Percentiles rank a stretch among this genome's conserved stretches.
These are phyloP conservation scores for Carnegiea gigantea DNA, from an alignment of 179 eudicot species.

Conservation along the genomic window DNA sequence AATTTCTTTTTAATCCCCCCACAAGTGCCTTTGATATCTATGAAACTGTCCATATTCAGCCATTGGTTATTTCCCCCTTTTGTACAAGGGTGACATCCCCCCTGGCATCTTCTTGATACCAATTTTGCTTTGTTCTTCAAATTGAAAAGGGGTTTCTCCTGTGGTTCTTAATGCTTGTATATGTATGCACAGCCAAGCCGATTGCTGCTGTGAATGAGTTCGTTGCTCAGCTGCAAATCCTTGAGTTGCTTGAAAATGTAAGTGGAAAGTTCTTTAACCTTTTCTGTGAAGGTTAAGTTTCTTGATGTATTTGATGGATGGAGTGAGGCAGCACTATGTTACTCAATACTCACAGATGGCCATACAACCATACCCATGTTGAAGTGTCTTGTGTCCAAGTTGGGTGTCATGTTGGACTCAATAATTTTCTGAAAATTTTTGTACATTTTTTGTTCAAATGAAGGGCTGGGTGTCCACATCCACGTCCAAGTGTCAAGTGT, in stretches of 20 bases:
- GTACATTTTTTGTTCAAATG: neutral
- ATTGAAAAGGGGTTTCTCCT: neutral
- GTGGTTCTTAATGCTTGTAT: constrained; percentile 15
- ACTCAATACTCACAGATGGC: no score
- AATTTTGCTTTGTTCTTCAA: neutral
- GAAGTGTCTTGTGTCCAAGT: neutral
- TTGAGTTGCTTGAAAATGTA: constrained; percentile 91
- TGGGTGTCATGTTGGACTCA: neutral
- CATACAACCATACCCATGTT: neutral
- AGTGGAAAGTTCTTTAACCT: constrained; percentile 9
- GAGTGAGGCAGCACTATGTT: neutral
- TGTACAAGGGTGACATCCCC: no score
- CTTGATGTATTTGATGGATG: neutral
- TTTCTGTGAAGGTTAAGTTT: neutral
- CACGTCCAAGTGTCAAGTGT: neutral
- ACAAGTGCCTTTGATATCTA: no score
- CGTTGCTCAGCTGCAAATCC: constrained; percentile 77
- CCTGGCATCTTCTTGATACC: no score
- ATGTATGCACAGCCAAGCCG: constrained; percentile 66
- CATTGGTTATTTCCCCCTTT: no score
- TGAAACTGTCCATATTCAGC: no score
- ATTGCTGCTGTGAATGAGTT: constrained; percentile 68
- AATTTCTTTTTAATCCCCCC: no score
- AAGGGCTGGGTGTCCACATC: neutral
- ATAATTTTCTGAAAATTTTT: no score